Conservation (phyloP, 805 yeast genomes). For the Saccharomycopsis olivae region DNA sequence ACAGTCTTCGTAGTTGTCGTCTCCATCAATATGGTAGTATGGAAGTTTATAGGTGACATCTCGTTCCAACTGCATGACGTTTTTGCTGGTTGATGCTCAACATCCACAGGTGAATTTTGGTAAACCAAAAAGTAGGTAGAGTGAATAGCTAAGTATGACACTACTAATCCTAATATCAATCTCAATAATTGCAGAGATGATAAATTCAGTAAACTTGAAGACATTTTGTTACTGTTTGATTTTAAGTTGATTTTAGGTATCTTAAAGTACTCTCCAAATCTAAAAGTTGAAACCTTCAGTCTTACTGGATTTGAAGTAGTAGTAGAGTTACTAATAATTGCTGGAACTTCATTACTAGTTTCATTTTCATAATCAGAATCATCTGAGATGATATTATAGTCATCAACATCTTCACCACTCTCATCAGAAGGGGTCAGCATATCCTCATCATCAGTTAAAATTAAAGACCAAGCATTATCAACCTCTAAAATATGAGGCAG, state of each 20-base stretch:
- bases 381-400: constrained; percentile 1
- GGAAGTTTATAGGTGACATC: not conserved
- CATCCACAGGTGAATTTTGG: not conserved
- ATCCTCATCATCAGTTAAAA: constrained; percentile 16
- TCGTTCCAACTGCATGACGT: not conserved
- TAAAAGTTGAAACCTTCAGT: not conserved
- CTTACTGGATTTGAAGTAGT: not conserved
- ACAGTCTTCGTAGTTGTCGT: constrained; percentile 2
- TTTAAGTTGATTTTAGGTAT: not conserved
- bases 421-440: constrained; percentile 9
- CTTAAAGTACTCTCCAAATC: not conserved
- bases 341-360: not conserved
- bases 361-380: not conserved
- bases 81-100: no score
- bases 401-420: constrained; percentile 1
- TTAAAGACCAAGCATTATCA: constrained; percentile 12
- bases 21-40: constrained; percentile 1
- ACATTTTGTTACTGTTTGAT: not conserved
- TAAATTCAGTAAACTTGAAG: no score
- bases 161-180: not conserved
- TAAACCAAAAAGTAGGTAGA: not conserved
- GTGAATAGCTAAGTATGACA: not conserved
- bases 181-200: no score
- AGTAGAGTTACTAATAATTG: no score
- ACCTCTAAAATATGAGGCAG: no score